Base-by-base conservation (phyloP, 2,329 filamentous ascomycete species). In the Aspergillus sp. region DNA sequence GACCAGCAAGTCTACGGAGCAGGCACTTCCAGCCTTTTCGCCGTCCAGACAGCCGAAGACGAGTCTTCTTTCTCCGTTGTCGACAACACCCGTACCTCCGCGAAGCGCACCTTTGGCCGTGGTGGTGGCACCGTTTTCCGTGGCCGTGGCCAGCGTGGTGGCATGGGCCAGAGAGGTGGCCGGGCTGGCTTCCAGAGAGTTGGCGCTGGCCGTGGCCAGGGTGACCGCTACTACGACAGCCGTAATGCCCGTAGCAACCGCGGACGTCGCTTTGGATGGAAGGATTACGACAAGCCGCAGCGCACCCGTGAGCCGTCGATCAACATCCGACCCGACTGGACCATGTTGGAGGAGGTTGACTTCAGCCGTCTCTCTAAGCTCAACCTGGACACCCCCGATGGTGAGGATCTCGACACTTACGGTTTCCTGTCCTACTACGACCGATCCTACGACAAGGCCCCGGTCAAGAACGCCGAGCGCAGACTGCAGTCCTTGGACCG, bases 391-490 rank as follows among this genome's bases (percentile, higher is more conserved):
- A 85, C 90, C 11, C 88, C 91, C 56, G 89, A 95, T 41, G 93
- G 93, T 62, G 93, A 98, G 73, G 93, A 98, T 63, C 73, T 98
- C 49, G 91, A 95, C 57, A 84, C 82, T 69, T 97, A 96, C 68
- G 93, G 93, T 53, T 98, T 97, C 83, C 79, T 98, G 44, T 91
- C 97, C 82, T 89, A 93, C 80, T 98, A 98, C 72, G 93, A 98
- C 74, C 88, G 91, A 59, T 82, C 83, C 47, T 96, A 87, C 75
- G 93, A 98, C 74, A 95, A 95, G 79, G 81, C 85, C 56, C 86
- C 90, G 26, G 89, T 94, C 65, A 94, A 94, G 78, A 84, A 84
- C 46, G 80, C 86, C 28, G 88, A 96, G 78, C 85, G 85, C 68
- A 93, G 89, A 72, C 82, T 97, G 60, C 85, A 84, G 51, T 82